These are phyloP conservation scores for Penicillium flavigenum DNA, from an alignment of 495 filamentous ascomycete genomes.

Conservation along the genomic window DNA sequence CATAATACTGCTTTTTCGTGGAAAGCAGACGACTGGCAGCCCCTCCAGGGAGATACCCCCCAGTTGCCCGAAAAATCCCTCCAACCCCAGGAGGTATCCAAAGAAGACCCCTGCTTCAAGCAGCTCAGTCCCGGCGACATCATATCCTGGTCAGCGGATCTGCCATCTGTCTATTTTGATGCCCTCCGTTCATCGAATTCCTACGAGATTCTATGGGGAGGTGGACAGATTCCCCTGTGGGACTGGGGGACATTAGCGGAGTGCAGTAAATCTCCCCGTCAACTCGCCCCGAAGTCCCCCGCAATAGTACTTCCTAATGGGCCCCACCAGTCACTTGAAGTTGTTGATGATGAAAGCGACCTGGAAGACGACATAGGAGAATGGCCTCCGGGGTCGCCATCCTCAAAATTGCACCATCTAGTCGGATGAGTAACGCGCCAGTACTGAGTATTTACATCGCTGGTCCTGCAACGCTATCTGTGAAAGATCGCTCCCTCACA, in stretches of 20 bases:
- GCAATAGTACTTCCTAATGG: background rate
- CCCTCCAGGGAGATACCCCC: background rate
- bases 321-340: background rate
- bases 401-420: background rate
- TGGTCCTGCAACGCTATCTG: slow-evolving; percentile 6
- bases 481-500: background rate
- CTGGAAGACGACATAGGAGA: background rate
- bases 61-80: background rate
- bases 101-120: slow-evolving; percentile 2
- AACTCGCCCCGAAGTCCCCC: background rate
- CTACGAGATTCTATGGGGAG: slow-evolving; percentile 6
- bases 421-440: background rate
- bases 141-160: background rate
- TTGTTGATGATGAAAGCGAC: slow-evolving; percentile 2
- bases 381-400: background rate
- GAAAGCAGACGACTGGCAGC: background rate
- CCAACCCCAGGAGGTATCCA: slow-evolving; percentile 6
- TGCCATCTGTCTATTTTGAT: slow-evolving; percentile 9
- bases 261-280: background rate
- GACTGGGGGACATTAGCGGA: slow-evolving; percentile 12
- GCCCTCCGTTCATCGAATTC: background rate
- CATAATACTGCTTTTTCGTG: slow-evolving; percentile 4
- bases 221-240: slow-evolving; percentile 8
- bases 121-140: slow-evolving; percentile 1
- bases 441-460: slow-evolving; percentile 5